These are phyloP conservation scores for Grosmannia huntii DNA, from an alignment of 2,329 filamentous ascomycete genomes.

Conservation along the genomic window DNA sequence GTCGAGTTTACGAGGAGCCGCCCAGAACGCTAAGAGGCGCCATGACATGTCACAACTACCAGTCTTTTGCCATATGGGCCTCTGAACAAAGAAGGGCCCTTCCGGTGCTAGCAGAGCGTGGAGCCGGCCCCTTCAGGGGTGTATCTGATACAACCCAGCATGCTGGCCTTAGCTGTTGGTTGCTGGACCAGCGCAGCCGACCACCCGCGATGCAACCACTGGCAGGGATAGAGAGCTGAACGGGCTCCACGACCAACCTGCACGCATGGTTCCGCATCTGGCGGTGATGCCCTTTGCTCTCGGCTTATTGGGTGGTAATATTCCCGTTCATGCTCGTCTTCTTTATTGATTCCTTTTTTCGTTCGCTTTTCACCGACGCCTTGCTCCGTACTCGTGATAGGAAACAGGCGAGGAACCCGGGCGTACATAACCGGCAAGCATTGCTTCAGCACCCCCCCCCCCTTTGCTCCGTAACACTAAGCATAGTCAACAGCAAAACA, in stretches of 20 bases:
- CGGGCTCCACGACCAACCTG: not conserved
- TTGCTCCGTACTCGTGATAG: not conserved
- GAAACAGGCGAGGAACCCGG: not conserved
- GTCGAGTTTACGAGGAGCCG: not conserved
- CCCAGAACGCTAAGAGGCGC: not conserved
- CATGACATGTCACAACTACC: not conserved
- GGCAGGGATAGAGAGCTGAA: not conserved
- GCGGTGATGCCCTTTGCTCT: not conserved
- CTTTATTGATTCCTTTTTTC: not conserved
- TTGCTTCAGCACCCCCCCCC: not conserved
- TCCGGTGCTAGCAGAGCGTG: not conserved
- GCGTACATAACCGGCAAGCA: no score
- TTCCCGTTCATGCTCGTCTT: not conserved
- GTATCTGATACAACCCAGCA: not conserved
- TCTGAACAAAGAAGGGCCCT: not conserved
- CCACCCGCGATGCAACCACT: not conserved
- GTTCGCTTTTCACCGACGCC: not conserved
- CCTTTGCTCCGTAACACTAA: not conserved
- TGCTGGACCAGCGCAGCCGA: not conserved
- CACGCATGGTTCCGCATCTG: not conserved
- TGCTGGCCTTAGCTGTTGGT: not conserved
- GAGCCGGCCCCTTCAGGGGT: not conserved
- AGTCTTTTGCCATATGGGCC: not conserved
- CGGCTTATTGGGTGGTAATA: not conserved
- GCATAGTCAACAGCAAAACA: not conserved